A percentile compares a stretch with the other conserved stretches of the same genome.
Conservation (phyloP, 495 filamentous ascomycete species). For the Neurospora intermedia region DNA sequence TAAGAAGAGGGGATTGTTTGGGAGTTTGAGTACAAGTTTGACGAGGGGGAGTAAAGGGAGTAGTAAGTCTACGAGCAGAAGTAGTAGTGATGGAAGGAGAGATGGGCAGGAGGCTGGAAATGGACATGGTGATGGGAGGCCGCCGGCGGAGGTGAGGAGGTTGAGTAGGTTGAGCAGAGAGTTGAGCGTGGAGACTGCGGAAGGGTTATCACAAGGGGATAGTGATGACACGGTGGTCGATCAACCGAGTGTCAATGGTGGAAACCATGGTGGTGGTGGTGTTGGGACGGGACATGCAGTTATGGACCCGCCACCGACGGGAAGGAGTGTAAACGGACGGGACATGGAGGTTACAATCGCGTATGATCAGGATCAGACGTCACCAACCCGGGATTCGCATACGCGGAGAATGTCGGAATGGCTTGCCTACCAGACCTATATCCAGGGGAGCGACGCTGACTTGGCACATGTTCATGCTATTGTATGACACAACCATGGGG, state of each 20-base stretch:
- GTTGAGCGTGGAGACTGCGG: background rate
- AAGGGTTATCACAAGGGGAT: background rate
- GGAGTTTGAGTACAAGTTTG: too few relatives aligned
- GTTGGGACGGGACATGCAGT: background rate
- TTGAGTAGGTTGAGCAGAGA: background rate
- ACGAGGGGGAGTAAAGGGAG: too few relatives aligned
- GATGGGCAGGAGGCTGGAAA: background rate
- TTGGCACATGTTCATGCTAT: background rate
- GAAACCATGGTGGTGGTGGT: background rate
- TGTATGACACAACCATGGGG: background rate
- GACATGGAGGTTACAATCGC: background rate
- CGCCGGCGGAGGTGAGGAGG: background rate
- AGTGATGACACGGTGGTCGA: background rate
- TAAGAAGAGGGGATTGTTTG: too few relatives aligned
- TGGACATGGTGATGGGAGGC: background rate
- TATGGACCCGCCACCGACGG: background rate
- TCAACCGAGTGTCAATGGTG: background rate
- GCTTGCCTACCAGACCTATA: background rate
- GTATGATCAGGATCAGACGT: background rate
- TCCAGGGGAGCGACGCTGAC: background rate
- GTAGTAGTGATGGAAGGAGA: background rate
- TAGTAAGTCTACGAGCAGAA: too few relatives aligned
- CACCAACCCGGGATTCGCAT: background rate
- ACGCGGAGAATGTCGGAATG: background rate
- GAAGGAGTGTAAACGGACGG: background rate